phyloP scores from a whole-genome alignment of 2,329 filamentous ascomycete species.

The Shiraia sp. region DNA sequence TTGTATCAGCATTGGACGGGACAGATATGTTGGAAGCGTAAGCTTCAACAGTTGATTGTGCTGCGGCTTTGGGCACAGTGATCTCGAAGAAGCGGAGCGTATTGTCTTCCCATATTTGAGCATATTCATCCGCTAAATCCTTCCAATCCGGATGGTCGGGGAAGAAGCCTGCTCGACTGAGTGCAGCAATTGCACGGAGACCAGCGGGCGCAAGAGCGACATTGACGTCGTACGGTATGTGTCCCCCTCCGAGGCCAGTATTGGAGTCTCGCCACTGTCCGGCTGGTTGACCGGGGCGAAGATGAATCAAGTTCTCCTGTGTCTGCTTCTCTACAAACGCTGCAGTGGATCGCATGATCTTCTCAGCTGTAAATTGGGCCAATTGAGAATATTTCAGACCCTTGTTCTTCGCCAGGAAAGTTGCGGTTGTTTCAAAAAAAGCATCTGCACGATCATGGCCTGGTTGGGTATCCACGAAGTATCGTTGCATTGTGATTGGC shows the following conservation, averaged over 20 bases:
- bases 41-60: constrained; percentile 51
- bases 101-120: constrained; percentile 65
- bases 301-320: constrained; percentile 60
- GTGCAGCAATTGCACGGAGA: constrained; percentile 59
- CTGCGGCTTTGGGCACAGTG: constrained; percentile 49
- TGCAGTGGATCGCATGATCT: constrained; percentile 60
- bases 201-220: constrained; percentile 65
- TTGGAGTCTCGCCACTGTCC: constrained; percentile 68
- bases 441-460: constrained; percentile 44
- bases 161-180: constrained; percentile 58
- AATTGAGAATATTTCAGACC: constrained; percentile 60
- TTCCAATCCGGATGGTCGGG: constrained; percentile 55
- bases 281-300: constrained; percentile 58
- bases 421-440: constrained; percentile 51
- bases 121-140: constrained; percentile 50
- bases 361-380: constrained; percentile 57
- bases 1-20: constrained; percentile 48
- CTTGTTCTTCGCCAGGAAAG: constrained; percentile 55
- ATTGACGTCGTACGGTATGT: constrained; percentile 69
- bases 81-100: constrained; percentile 62
- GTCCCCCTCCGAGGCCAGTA: constrained; percentile 63
- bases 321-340: constrained; percentile 59
- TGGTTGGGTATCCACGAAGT: constrained; percentile 56
- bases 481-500: constrained; percentile 61
- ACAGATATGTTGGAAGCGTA: constrained; percentile 55